phyloP scores from a whole-genome alignment of 345 rosid genomes.

The Brassica incana region DNA sequence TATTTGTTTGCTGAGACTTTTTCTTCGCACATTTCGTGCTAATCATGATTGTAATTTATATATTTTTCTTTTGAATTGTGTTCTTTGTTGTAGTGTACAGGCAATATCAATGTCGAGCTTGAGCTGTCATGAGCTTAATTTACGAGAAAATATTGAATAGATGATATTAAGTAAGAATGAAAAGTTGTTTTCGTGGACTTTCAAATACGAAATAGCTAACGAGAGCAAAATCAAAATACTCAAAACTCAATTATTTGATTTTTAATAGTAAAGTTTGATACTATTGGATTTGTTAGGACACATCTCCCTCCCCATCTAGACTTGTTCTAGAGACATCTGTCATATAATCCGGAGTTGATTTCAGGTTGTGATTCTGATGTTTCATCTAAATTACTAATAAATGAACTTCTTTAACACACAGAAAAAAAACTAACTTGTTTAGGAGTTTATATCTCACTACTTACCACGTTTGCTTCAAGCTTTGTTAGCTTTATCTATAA shows the following conservation, averaged over 20 bases:
- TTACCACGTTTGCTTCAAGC: not conserved
- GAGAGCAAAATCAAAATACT: not conserved
- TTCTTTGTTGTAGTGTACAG: not conserved
- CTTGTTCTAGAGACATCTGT: constrained; percentile 16
- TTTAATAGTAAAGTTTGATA: not conserved
- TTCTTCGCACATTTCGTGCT: constrained; percentile 24
- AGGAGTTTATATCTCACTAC: not conserved
- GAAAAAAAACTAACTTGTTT: not conserved
- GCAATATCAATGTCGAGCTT: constrained; percentile 7
- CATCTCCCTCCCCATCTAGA: constrained; percentile 10
- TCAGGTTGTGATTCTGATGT: not conserved
- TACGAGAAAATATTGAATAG: not conserved
- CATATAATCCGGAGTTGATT: not conserved
- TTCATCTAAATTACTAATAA: not conserved
- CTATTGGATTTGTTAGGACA: constrained; percentile 8
- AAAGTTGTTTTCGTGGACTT: not conserved
- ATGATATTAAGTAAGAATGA: not conserved
- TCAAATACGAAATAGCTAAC: constrained; percentile 2
- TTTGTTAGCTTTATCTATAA: not conserved
- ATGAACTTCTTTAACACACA: not conserved
- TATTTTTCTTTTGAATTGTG: not conserved
- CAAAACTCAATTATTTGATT: not conserved
- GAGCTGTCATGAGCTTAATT: constrained; percentile 18
- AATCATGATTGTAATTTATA: constrained; percentile 5
- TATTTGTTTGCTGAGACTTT: not conserved